These are phyloP conservation scores for Citrus hindsii DNA, from an alignment of 345 rosid genomes.

Conservation along the genomic window DNA sequence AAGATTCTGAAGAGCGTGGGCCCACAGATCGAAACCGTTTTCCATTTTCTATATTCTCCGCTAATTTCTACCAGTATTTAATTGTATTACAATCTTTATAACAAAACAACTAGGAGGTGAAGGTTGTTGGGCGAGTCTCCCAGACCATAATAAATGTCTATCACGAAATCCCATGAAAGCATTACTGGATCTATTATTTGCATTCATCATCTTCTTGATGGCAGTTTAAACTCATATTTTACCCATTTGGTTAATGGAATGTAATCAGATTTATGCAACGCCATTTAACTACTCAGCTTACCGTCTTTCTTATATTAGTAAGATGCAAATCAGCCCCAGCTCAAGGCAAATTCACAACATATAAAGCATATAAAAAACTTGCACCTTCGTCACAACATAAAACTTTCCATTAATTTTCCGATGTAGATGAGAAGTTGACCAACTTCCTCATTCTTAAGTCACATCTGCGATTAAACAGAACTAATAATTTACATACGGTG, in stretches of 20 bases:
- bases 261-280: background rate
- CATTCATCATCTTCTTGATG: background rate
- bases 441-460: background rate
- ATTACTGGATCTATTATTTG: background rate
- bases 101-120: no score
- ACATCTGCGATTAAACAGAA: background rate
- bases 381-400: background rate
- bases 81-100: no score
- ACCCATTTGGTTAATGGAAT: background rate
- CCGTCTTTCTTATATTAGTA: background rate
- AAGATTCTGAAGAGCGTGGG: no score
- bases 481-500: background rate
- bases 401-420: background rate
- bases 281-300: background rate
- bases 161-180: no score
- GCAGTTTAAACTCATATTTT: background rate
- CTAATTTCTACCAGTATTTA: no score
- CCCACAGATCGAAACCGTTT: rapidly evolving
- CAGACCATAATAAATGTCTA: no score
- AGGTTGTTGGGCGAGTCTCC: no score
- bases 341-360: background rate
- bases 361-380: background rate
- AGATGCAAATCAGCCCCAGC: background rate
- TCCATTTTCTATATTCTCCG: no score
- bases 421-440: background rate